Base-by-base conservation (phyloP, 2,329 filamentous ascomycete species). In the Hypocreales sp. region DNA sequence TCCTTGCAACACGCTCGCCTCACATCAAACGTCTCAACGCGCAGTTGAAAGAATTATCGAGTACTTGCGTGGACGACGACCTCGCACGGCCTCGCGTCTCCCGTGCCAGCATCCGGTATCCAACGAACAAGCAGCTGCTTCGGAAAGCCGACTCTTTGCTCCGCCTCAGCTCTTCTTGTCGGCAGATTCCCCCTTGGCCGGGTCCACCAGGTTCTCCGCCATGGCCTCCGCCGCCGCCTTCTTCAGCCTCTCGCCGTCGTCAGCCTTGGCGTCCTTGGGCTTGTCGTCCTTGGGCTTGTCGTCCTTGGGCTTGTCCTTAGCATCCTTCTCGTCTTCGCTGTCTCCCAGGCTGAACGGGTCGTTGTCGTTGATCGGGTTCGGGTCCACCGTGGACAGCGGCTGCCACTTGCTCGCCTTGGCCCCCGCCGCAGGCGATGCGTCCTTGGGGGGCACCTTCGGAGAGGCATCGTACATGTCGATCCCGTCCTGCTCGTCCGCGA, bases 301-400 rank as follows among this genome's bases (percentile, higher is more conserved):
- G 30, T 53, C 50, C 29, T 57, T 51, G 38, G 17, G 11, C 27
- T 29, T 30, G 18, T 31, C 30, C 20, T 40, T 42, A 20, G 35
- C 26, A 20, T 55, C 64, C 55, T 84, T 90, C 53, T 98, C 90
- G 39, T 93, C 86, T 40, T 95, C 87, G 44, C 83, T 92, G 41
- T 95, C 87, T 5, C 90, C 90, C 10, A 98, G 66, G 44, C 84
- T 94, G 56, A 98, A 98, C 0, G 90, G 90, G 46, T 98, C 90
- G 42, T 93, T 87, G 40, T 95, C 84, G 9, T 69, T 66, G 35
- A 93, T 79, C 10, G 87, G 86, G 36, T 71, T 77, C 1, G 86
- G 83, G 26, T 92, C 37, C 10, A 94, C 73, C 0, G 77, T 67
- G 9, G 86, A 83, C 40, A 98, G 60, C 8, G 90, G 87, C 53